Conservation (phyloP, 306 rosid genomes). For the Medicago lupulina region DNA sequence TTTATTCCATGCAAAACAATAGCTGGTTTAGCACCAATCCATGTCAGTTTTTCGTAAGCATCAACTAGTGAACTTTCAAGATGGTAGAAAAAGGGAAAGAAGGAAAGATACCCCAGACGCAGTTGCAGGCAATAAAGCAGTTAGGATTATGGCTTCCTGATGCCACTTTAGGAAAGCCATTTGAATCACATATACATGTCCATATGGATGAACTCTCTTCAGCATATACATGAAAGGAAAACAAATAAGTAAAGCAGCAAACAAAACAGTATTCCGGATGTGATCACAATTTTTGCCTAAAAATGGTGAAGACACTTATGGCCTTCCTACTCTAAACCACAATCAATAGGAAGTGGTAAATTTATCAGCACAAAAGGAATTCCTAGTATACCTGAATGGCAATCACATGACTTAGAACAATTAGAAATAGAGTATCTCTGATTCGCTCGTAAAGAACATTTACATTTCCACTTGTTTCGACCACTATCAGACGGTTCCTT, state of each 20-base stretch:
- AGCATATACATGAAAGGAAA: slow-evolving; percentile 53
- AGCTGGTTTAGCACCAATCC: neutral
- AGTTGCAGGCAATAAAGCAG: slow-evolving; percentile 89
- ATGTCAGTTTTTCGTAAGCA: neutral
- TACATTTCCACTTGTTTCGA: slow-evolving; percentile 75
- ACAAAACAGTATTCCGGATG: slow-evolving; percentile 13
- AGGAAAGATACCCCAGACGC: slow-evolving; percentile 72
- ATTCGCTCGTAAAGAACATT: slow-evolving; percentile 63
- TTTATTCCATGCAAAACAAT: neutral
- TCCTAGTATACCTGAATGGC: slow-evolving; percentile 71
- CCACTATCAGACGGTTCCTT: slow-evolving; percentile 55
- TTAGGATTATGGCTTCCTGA: slow-evolving; percentile 51
- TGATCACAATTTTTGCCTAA: slow-evolving; percentile 32
- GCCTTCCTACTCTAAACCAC: neutral
- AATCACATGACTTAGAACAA: slow-evolving; percentile 87
- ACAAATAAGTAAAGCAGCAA: slow-evolving; percentile 29
- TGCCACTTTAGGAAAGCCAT: slow-evolving; percentile 77
- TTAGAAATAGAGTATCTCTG: slow-evolving; percentile 59
- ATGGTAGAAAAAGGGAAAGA: slow-evolving; percentile 39
- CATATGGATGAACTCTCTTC: slow-evolving; percentile 56
- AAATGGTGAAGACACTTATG: neutral
- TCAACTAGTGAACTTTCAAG: neutral
- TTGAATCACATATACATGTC: slow-evolving; percentile 77
- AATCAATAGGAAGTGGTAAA: neutral
- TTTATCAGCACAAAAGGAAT: slow-evolving; percentile 12